Conservation (phyloP, 2,329 filamentous ascomycete species). For the Penicillium janthinellum region DNA sequence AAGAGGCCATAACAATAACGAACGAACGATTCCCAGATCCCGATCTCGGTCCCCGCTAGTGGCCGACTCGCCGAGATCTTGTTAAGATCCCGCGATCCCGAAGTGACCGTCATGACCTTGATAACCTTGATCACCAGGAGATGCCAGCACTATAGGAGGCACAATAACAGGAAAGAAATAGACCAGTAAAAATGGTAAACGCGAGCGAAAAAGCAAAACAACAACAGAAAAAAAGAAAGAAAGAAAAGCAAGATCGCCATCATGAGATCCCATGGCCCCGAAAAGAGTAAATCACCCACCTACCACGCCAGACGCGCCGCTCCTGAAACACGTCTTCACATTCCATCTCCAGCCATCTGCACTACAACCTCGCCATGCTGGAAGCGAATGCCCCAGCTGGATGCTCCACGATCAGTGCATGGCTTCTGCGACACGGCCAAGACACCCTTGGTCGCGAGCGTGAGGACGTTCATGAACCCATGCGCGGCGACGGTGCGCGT, state of each 20-base stretch:
- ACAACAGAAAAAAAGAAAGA: background rate
- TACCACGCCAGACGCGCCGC: background rate
- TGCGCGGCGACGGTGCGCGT: conserved; percentile 67
- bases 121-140: background rate
- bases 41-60: background rate
- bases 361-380: conserved; percentile 36
- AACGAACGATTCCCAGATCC: background rate
- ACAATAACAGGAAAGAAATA: background rate
- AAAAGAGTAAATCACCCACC: background rate
- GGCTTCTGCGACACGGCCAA: conserved; percentile 64
- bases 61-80: conserved; percentile 1
- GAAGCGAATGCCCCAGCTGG: conserved; percentile 23
- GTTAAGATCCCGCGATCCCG: background rate
- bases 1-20: background rate
- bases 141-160: background rate
- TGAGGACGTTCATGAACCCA: conserved; percentile 73
- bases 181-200: background rate
- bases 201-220: background rate
- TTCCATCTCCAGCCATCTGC: conserved; percentile 18
- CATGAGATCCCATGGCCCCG: conserved; percentile 1
- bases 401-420: conserved; percentile 39
- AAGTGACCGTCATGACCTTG: background rate
- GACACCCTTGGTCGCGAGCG: conserved; percentile 66
- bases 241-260: background rate
- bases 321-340: background rate